Evolutionary conservation across 192 early-diverging fungal genomes (phyloP), one percentile per base, ranked within the genome.

Genomic region (Chytriomyces confervae): DNA sequence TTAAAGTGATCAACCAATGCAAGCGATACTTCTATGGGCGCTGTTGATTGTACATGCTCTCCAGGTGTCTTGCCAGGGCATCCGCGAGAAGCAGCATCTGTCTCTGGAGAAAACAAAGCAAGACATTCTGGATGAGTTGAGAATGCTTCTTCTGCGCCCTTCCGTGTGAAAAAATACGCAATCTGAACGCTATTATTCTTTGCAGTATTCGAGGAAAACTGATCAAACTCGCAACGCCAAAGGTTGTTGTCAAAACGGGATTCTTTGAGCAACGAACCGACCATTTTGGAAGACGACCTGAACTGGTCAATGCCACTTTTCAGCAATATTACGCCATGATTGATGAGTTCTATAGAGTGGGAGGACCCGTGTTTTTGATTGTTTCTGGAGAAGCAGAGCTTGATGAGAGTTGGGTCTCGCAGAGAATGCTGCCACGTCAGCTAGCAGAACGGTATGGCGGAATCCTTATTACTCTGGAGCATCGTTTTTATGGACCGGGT

Each of bases 291-390:
- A 50, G 9, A 20, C 74, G 61, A 6, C 43, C 53, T 27, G 74
- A 64, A 20, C 18, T 76, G 6, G 66, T 66, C 44, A 64, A 64
- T 20, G 47, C 45, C 0, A 61, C 51, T 50, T 76, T 76, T 45
- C 7, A 50, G 10, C 74, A 76, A 44, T 53, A 20, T 43, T 76
- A 66, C 49, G 8, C 10, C 6, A 50, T 76, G 10, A 16, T 23
- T 9, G 74, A 76, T 44, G 11, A n/a, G n/a, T 76, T 47, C 36
- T 76, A 76, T 43, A 66, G 66, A 44, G 29, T 23, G 7, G 74
- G 74, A 24, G 74, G 62, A 13, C 74, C 74, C 8, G 64, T 76
- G 6, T 66, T 66, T 66, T 50, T 76, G 18, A 47, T 76, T 48
- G 23, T 76, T 51, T n/a, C 61, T 23, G 74, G 62, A 23, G 74